Base-by-base conservation (phyloP, 805 yeast genomes). In the Pichia thaimueangensis region DNA sequence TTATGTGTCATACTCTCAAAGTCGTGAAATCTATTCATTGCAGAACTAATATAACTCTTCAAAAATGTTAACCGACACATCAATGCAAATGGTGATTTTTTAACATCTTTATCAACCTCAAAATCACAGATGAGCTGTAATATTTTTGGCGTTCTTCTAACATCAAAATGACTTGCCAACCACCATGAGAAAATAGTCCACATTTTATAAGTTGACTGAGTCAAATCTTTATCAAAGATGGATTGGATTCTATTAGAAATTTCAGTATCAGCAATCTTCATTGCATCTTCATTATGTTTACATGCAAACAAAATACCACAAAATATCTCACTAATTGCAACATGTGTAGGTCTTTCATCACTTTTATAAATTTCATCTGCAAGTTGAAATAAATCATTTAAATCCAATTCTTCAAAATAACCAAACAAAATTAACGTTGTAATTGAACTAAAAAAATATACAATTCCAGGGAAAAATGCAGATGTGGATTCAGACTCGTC, bases 181-280 rank as follows among this genome's bases (percentile, higher is more conserved):
- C 87, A 82, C 82, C 86, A 81, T 4, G 82, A 68, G 38, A 86
- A 74, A 0, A 86, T 73, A 28, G 70, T 69, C 97, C 97, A 93
- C 31, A 84, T 77, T 16, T 71, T 74, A 30, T 71, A 62, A 3
- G 80, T 82, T 25, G 88, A 93, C 3, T 87, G 94, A 1, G 86
- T 74, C 42, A 91, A 60, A 35, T 81, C 86, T 27, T 70, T 63
- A 6, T 68, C 64, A 27, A 86, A 67, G 5, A 80, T 70, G 0
- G 56, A 49, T 0, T 55, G 52, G 31, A 85, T 57, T 44, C 75
- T 76, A 1, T 47, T 51, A 1, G 68, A 54, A 19, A 83, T 54
- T 40, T 70, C 73, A 0, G 48, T 54, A 49, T 80, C 85, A 45
- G 81, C 64, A 8, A 51, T 48, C 2, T 49, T 47, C 8, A 63